Evolutionary conservation across 768 basidiomycete genomes (phyloP), one percentile per base, ranked within the genome.

Genomic region (Artomyces pyxidatus): DNA sequence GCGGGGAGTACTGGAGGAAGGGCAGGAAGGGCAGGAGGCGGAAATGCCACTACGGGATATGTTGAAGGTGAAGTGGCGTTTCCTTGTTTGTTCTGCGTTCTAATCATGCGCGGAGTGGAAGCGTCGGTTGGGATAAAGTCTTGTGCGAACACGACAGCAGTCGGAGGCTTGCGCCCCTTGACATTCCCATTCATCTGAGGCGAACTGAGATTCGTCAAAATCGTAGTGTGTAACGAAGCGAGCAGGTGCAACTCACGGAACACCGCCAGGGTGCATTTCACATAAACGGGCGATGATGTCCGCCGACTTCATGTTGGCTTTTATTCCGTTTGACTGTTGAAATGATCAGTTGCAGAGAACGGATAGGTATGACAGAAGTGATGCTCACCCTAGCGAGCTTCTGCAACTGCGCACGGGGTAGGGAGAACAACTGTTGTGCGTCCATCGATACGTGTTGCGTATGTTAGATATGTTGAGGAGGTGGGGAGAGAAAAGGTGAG

Each of bases 291-390:
- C 50, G 37, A 65, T 61, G 21, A 63, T 66, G 3, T 57, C 57
- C 48, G 59, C 65, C 1, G 56, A 63, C 52, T 62, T 63, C 2
- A 54, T 61, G 16, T 59, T 48, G 0, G 61, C 63, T n/a, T 55
- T 55, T 17, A 65, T 29, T 11, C 50, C 38, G 49, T 66, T 59
- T 55, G 50, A 48, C 65, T 66, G 40, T 42, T 21, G 27, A 32
- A 26, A 19, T 2, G 41, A 22, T 17, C n/a, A 50, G 21, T 17
- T 19, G 25, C 32, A 46, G 3, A 57, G 39, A 3, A 22, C 38
- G 21, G 11, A 17, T 43, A n/a, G n/a, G 8, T 32, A 2, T 3
- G 26, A 3, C 43, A n/a, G n/a, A 17, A 6, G 32, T 14, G 17
- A 17, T 14, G 32, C 32, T 12, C 32, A 35, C 32, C 32, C 17